Percentiles rank a stretch among this genome's conserved stretches.
Conservation (phyloP, 768 basidiomycete genomes). For the Tephrocybe sp. region DNA sequence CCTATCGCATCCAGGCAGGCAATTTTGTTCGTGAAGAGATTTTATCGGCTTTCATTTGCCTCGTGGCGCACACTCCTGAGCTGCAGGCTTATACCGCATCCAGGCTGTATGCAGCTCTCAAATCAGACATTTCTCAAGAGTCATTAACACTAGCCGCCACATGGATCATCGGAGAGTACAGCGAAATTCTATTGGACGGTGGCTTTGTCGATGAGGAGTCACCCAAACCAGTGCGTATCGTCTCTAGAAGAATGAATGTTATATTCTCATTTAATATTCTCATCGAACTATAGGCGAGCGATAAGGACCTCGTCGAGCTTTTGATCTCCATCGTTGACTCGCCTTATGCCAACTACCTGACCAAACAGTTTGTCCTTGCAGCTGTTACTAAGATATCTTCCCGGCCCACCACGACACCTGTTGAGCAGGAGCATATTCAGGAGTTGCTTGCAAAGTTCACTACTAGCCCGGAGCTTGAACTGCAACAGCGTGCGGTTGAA, state of each 20-base stretch:
- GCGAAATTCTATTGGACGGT: constrained; percentile 84
- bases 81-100: constrained; percentile 94
- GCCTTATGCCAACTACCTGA: constrained; percentile 89
- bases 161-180: constrained; percentile 97
- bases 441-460: constrained; percentile 79
- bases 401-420: constrained; percentile 59
- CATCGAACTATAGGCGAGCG: constrained; percentile 69
- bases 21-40: constrained; percentile 98
- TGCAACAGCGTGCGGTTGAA: constrained; percentile 95
- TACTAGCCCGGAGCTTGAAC: constrained; percentile 87
- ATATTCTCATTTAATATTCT: not conserved
- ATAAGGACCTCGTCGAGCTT: constrained; percentile 84
- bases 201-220: constrained; percentile 77
- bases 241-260: not conserved
- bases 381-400: constrained; percentile 89
- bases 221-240: constrained; percentile 52
- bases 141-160: constrained; percentile 89
- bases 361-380: constrained; percentile 89
- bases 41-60: constrained; percentile 89
- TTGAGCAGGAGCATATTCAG: constrained; percentile 77
- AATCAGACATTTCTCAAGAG: constrained; percentile 93
- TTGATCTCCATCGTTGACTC: constrained; percentile 86
- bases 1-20: constrained; percentile 72
- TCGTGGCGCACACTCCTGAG: constrained; percentile 96
- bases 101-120: constrained; percentile 83